phyloP scores from a whole-genome alignment of 768 basidiomycete genomes.

The Psilocybe cyanescens region DNA sequence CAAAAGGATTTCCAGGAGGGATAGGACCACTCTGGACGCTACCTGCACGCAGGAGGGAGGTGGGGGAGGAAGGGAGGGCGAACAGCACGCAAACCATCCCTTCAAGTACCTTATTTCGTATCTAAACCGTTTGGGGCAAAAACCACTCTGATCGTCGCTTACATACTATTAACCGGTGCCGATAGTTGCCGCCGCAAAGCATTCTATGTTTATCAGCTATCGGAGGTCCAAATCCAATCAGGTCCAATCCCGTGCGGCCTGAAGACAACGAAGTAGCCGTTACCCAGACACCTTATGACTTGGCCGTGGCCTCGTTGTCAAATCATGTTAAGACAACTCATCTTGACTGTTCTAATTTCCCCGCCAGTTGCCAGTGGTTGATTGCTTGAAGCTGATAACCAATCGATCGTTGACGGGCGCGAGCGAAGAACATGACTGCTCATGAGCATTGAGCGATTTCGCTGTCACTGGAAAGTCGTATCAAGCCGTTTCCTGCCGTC shows the following conservation, averaged over 20 bases:
- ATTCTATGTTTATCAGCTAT: neutral
- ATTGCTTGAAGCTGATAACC: too few species aligned
- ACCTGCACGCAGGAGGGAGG: conserved; percentile 12
- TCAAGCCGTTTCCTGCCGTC: too few species aligned
- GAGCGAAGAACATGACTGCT: too few species aligned
- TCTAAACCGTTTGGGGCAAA: conserved; percentile 14
- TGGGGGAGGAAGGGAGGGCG: conserved; percentile 3
- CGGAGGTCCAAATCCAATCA: neutral
- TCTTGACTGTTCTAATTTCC: too few species aligned
- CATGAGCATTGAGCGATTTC: too few species aligned
- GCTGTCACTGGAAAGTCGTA: too few species aligned
- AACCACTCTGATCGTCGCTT: conserved; percentile 14
- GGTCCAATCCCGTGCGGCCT: neutral
- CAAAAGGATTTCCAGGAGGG: neutral
- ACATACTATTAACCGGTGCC: neutral
- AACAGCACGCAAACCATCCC: conserved; percentile 21
- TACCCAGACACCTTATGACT: neutral
- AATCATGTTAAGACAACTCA: too few species aligned
- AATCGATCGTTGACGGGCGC: too few species aligned
- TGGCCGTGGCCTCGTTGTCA: too few species aligned
- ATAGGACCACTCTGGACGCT: conserved; percentile 7
- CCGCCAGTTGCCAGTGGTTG: too few species aligned
- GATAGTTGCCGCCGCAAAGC: neutral
- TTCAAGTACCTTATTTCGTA: conserved; percentile 18
- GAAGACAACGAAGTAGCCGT: neutral